A percentile compares a stretch with the other conserved stretches of the same genome.
These are phyloP conservation scores for Hura crepitans DNA, from an alignment of 441 rosid genomes.

Conservation along the genomic window DNA sequence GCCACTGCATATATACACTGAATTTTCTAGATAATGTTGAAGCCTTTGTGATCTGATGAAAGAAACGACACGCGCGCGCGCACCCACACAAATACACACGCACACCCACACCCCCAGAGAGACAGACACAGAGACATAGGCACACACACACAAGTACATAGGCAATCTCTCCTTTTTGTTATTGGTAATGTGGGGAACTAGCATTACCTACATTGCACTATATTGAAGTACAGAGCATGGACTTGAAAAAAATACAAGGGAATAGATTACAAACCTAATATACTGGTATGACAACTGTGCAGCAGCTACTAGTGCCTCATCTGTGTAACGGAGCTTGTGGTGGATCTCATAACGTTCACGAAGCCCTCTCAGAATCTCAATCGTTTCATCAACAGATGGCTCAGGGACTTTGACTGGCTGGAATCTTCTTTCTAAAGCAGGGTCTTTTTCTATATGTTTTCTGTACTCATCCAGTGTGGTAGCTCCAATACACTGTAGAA, in stretches of 20 bases:
- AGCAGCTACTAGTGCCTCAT: constrained; percentile 49
- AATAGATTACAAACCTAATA: constrained; percentile 40
- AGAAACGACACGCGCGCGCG: background rate
- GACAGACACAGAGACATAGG: background rate
- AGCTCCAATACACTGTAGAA: constrained; percentile 56
- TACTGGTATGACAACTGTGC: constrained; percentile 53
- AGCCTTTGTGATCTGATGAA: background rate
- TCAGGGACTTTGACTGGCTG: constrained; percentile 56
- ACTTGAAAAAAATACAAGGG: background rate
- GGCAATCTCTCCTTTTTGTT: background rate
- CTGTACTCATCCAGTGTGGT: constrained; percentile 60
- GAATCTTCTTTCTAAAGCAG: constrained; percentile 56
- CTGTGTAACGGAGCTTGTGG: constrained; percentile 50
- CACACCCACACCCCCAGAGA: too few species aligned
- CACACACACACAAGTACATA: background rate
- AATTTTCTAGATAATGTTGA: too few species aligned
- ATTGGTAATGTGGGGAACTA: too few species aligned
- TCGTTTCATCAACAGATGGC: constrained; percentile 51
- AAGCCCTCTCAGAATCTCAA: constrained; percentile 46
- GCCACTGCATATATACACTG: background rate
- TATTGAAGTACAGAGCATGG: background rate
- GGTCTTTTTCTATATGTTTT: constrained; percentile 56
- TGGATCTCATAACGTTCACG: constrained; percentile 46
- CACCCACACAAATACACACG: too few species aligned
- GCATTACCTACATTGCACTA: background rate